Conservation (phyloP, 2,329 filamentous ascomycete species). For the Alternaria longipes region DNA sequence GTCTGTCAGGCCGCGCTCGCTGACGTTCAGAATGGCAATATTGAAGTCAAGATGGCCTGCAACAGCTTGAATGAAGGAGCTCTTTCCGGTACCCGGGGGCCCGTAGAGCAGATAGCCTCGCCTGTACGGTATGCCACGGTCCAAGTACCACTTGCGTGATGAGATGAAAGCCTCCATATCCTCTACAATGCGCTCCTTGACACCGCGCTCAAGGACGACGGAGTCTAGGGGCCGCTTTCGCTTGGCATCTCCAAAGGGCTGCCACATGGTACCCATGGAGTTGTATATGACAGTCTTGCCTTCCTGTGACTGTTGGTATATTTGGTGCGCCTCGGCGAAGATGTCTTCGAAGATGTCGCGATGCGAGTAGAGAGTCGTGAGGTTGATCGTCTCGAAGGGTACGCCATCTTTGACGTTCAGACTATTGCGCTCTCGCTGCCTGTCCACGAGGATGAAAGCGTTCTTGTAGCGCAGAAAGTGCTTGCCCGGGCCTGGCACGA, state of each 20-base stretch:
- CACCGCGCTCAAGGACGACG: conserved; percentile 83
- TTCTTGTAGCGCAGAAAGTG: conserved; percentile 88
- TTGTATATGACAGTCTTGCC: conserved; percentile 95
- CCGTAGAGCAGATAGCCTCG: conserved; percentile 89
- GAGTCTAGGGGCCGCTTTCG: conserved; percentile 88
- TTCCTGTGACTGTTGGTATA: conserved; percentile 82
- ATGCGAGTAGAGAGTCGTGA: conserved; percentile 91
- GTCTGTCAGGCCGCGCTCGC: conserved; percentile 88
- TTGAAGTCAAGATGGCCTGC: conserved; percentile 93
- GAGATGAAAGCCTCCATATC: conserved; percentile 85
- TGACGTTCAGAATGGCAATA: conserved; percentile 91
- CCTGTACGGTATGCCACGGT: conserved; percentile 93
- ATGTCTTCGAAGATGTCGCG: conserved; percentile 90
- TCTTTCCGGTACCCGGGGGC: conserved; percentile 91
- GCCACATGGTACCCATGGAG: conserved; percentile 84
- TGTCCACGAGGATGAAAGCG: conserved; percentile 85
- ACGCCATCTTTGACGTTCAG: conserved; percentile 81
- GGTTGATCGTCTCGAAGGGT: conserved; percentile 91
- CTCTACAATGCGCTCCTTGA: conserved; percentile 80
- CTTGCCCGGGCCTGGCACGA: conserved; percentile 89
- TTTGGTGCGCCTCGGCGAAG: conserved; percentile 83
- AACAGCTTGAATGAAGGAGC: conserved; percentile 93
- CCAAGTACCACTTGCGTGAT: conserved; percentile 86
- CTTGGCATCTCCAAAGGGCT: conserved; percentile 81
- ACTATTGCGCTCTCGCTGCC: conserved; percentile 82